Base-by-base conservation (phyloP, 768 basidiomycete genomes). In the Phaffia tasmanica region DNA sequence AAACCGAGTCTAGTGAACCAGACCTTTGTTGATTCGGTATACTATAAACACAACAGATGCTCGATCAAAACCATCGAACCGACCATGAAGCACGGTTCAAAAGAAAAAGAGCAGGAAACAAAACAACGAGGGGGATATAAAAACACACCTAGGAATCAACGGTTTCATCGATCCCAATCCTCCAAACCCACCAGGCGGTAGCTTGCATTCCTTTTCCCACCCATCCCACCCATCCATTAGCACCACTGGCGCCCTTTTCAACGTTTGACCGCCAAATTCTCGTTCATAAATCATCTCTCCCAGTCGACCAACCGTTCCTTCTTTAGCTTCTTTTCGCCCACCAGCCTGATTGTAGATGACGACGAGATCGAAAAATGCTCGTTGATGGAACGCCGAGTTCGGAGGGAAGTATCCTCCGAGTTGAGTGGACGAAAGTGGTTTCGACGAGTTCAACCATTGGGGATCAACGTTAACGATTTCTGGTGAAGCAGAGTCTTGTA, bases 321-420 rank as follows among this genome's bases (percentile, higher is more conserved):
- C 63, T n/a, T 55, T 50, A 16, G 69, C 48, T 1, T 23, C 35
- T 29, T 0, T 35, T 35, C 16, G 25, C 23, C 6, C 61, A 18
- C 23, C 57, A 54, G 57, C 58, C 50, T 72, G 67, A 75, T 98
- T 93, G 75, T 92, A 92, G 3, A 97, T 78, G 19, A 86, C 88
- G 29, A 99, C 84, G 25, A 93, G 76, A 71, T 95, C 92, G 74
- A 88, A 94, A 71, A 87, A 86, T 72, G 91, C 83, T 50, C 94
- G 87, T 68, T 89, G 87, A 51, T 78, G 75, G 75, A 98, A 98
- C n/a, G 87, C 79, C 1, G 80, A 80, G 55, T 79, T 81, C 74
- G 48, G 81, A 79, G 1, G 93, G 89, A 0, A 83, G 84, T 46
- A 88, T 29, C 42, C 62, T 30, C 30, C 49, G 42, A 63, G 49